These are phyloP conservation scores for Cutaneotrichosporon cutaneum DNA, from an alignment of 1,284 basidiomycete species.

Conservation along the genomic window DNA sequence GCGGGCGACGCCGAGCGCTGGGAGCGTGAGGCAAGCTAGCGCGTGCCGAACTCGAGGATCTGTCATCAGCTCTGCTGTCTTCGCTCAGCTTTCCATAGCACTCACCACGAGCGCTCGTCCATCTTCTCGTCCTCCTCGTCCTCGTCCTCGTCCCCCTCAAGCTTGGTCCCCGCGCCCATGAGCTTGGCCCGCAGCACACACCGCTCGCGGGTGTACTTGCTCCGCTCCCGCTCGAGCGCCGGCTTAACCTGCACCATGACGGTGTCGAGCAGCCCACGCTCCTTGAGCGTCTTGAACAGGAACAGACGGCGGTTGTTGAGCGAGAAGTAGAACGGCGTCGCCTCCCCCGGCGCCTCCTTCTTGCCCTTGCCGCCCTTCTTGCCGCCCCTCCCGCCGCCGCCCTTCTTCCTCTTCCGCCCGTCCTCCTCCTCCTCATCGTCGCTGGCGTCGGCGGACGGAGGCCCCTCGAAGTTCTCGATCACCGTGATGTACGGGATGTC, in stretches of 20 bases:
- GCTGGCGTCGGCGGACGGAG: background rate
- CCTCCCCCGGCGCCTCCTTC: background rate
- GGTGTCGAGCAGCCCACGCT: conserved; percentile 16
- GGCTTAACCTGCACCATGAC: conserved; percentile 25
- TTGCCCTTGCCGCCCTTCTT: conserved; percentile 1
- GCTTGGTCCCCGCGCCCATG: conserved; percentile 21
- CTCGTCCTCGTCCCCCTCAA: background rate
- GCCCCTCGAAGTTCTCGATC: conserved; percentile 23
- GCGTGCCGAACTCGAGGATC: background rate
- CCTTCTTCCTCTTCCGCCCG: conserved; percentile 1
- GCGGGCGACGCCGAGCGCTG: too few species aligned
- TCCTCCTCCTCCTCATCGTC: conserved; percentile 1
- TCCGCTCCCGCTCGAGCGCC: conserved; percentile 23
- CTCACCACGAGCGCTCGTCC: conserved; percentile 1
- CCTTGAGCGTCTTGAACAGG: conserved; percentile 24
- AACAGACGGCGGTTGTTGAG: conserved; percentile 24
- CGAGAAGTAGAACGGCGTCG: conserved; percentile 23
- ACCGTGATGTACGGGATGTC: conserved; percentile 27
- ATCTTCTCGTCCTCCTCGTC: conserved; percentile 9
- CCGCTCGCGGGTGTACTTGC: conserved; percentile 22
- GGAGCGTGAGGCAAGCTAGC: too few species aligned
- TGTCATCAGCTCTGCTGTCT: background rate
- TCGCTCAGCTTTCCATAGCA: background rate
- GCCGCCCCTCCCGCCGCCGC: background rate
- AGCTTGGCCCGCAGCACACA: conserved; percentile 21